Percentiles rank a stretch among this genome's conserved stretches.
Conservation (phyloP, 2,329 filamentous ascomycete genomes). For the Ophiocordyceps polyrhachis-furcata region DNA sequence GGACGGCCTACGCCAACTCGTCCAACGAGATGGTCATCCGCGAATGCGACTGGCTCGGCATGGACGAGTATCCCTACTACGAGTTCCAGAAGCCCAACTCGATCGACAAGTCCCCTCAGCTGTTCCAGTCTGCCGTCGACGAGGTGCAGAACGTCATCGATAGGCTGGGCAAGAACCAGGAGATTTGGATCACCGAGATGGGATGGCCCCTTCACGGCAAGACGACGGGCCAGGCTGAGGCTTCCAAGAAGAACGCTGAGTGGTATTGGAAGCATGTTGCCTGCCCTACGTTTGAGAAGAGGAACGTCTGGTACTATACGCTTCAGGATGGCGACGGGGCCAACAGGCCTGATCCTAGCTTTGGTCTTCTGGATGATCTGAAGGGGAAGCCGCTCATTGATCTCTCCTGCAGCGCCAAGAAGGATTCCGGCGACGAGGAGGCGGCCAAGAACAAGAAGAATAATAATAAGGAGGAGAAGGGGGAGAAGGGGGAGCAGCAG, state of each 20-base stretch:
- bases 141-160: conserved; percentile 31
- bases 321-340: conserved; percentile 45
- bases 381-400: conserved; percentile 40
- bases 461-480: background rate
- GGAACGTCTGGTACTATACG: conserved; percentile 61
- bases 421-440: background rate
- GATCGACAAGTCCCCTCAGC: conserved; percentile 41
- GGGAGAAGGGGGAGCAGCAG: background rate
- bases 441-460: too few species aligned
- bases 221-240: conserved; percentile 39
- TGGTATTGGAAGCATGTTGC: conserved; percentile 66
- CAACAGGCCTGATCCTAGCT: conserved; percentile 44
- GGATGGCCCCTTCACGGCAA: conserved; percentile 66
- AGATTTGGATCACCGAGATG: conserved; percentile 73
- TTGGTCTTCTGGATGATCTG: conserved; percentile 46
- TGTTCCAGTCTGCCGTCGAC: conserved; percentile 51
- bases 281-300: conserved; percentile 47
- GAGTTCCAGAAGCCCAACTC: conserved; percentile 48
- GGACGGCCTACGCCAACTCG: conserved; percentile 59
- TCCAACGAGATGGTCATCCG: conserved; percentile 54
- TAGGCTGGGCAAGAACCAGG: conserved; percentile 42
- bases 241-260: conserved; percentile 50
- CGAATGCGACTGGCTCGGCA: conserved; percentile 59
- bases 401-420: conserved; percentile 32
- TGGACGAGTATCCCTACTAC: conserved; percentile 77